Evolutionary conservation across 2,329 filamentous ascomycete genomes (phyloP).

Genomic region (Sarocladium oryzae): DNA sequence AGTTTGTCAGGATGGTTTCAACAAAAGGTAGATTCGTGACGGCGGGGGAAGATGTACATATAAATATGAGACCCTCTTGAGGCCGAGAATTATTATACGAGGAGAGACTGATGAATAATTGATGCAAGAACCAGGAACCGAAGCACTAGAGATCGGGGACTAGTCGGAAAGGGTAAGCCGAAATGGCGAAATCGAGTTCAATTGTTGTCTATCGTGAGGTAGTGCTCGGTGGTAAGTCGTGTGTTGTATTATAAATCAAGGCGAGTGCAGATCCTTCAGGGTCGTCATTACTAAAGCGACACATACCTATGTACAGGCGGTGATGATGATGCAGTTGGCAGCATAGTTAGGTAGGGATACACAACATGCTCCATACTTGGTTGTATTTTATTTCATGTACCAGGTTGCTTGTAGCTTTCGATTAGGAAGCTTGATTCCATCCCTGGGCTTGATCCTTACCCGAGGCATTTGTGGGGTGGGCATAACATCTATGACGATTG

Average conservation of each 20-base stretch:
- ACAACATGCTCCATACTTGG: neutral
- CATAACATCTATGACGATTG: neutral
- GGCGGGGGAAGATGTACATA: too few species aligned
- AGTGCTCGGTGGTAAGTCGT: too few species aligned
- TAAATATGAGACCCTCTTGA: too few species aligned
- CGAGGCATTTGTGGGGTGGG: conserved; percentile 5
- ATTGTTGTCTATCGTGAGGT: neutral
- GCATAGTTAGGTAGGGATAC: neutral
- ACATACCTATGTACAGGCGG: neutral
- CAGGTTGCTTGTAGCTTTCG: neutral
- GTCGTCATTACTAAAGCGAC: neutral
- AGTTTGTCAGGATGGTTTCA: too few species aligned
- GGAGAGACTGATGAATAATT: too few species aligned
- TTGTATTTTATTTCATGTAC: neutral
- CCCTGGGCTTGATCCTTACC: neutral
- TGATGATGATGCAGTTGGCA: neutral
- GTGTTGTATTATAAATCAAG: neutral
- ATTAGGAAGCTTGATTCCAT: neutral
- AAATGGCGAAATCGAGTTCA: neutral
- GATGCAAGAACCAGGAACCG: conserved; percentile 5
- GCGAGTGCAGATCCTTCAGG: neutral
- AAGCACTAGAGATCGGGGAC: neutral
- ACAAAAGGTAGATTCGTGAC: too few species aligned
- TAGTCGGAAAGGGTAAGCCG: neutral
- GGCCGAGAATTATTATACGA: too few species aligned